Conservation (phyloP, 1,139 yeast genomes). For the Candida sanyaensis region DNA sequence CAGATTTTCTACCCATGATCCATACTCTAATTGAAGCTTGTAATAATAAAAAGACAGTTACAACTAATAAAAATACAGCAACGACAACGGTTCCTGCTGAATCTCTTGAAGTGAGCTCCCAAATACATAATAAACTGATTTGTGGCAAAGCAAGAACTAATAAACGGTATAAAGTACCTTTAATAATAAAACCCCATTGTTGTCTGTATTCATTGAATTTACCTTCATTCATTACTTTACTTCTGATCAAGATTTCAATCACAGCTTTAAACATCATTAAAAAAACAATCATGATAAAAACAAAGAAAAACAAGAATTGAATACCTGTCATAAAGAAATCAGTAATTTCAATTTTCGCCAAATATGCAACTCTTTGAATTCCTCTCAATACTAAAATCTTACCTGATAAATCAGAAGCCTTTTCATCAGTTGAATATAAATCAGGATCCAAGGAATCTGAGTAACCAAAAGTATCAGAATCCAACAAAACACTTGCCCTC, state of each 20-base stretch:
- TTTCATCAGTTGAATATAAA: conserved; percentile 74
- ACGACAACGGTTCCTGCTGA: conserved; percentile 82
- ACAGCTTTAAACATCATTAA: conserved; percentile 72
- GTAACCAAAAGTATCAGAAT: conserved; percentile 42
- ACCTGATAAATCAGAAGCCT: conserved; percentile 51
- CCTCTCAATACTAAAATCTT: conserved; percentile 85
- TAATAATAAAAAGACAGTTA: conserved; percentile 58
- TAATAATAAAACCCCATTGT: conserved; percentile 78
- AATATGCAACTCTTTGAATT: conserved; percentile 84
- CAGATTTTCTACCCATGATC: conserved; percentile 70
- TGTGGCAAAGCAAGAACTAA: conserved; percentile 85
- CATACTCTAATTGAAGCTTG: conserved; percentile 79
- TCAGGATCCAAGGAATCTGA: conserved; percentile 50
- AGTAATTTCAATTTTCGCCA: conserved; percentile 84
- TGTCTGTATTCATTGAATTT: conserved; percentile 77
- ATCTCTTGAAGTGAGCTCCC: conserved; percentile 86
- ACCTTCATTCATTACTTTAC: conserved; percentile 60
- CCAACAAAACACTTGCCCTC: conserved; percentile 26
- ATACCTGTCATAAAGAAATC: conserved; percentile 85
- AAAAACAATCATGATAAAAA: conserved; percentile 66
- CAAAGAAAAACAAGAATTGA: conserved; percentile 77
- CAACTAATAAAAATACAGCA: conserved; percentile 67
- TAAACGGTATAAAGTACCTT: conserved; percentile 86
- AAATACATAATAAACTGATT: conserved; percentile 74
- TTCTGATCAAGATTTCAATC: conserved; percentile 66